These are phyloP conservation scores for Penicillium riverlandense DNA, from an alignment of 495 filamentous ascomycete species.

Conservation along the genomic window DNA sequence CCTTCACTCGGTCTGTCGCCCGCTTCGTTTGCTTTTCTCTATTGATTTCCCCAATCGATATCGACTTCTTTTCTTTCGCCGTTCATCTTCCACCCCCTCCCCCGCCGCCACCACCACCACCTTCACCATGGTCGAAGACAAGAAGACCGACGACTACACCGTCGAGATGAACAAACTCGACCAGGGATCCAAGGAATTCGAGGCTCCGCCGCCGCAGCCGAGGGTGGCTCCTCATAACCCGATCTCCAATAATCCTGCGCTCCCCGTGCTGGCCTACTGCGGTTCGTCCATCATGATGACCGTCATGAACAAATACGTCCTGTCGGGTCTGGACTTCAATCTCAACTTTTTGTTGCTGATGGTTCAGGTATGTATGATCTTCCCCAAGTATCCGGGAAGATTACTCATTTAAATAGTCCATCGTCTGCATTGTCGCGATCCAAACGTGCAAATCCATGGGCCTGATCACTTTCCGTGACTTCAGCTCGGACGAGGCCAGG, in stretches of 20 bases:
- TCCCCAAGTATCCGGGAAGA: neutral
- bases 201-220: conserved; percentile 34
- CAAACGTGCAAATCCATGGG: conserved; percentile 72
- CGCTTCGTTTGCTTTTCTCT: neutral
- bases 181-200: conserved; percentile 50
- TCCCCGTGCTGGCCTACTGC: conserved; percentile 88
- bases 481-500: conserved; percentile 81
- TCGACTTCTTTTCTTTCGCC: neutral
- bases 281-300: conserved; percentile 96
- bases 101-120: neutral
- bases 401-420: conserved; percentile 49
- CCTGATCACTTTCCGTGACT: conserved; percentile 85
- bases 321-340: conserved; percentile 87
- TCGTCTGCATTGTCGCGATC: conserved; percentile 88
- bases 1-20: neutral
- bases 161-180: conserved; percentile 65
- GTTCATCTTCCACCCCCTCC: neutral
- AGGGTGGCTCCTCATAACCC: conserved; percentile 22
- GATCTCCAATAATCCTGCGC: conserved; percentile 60
- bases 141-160: conserved; percentile 76
- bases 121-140: conserved; percentile 62
- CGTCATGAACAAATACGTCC: conserved; percentile 96
- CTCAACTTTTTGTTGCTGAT: conserved; percentile 92
- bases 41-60: neutral
- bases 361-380: conserved; percentile 65